Evolutionary conservation across 202 grass and related monocot genomes (phyloP), one percentile per base, ranked within the genome.

Genomic region (Schoenoplectus triqueter): DNA sequence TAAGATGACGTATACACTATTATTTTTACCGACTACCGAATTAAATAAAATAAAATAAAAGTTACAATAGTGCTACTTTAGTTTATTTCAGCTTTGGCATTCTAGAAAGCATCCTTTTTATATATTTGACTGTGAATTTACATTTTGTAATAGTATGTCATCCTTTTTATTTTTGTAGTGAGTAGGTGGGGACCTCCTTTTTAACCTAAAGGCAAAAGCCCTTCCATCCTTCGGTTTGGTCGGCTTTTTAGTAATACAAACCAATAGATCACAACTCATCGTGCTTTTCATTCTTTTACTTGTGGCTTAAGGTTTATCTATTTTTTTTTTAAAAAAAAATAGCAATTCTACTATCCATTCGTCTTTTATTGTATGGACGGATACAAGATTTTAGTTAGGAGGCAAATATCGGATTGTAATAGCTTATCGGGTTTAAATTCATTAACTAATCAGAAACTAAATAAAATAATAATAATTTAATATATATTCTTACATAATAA

Each of bases 101-200:
- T 78, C 21, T 39, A 9, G 13, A 69, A 69, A 45, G 13, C 66
- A 13, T 48, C n/a, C 40, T 42, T 22, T 44, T 60, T 22, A 15
- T 10, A 60, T 18, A 78, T 31, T 78, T 78, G 74, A 78, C 54
- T 78, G 7, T 1, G 3, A 44, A 60, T 42, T 78, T 41, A 57
- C 10, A 57, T 56, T 31, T 78, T n/a, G 52, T 56, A 78, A 60
- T 3, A 13, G 14, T 15, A 59, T 57, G 15, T 13, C n/a, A 42
- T 21, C 74, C 44, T 78, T 78, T 18, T 10, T 5, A 44, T 75
- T 78, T 41, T 57, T 77, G 31, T 59, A 57, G 72, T 75, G 1
- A 31, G 10, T 73, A 7, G 10, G 22, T 77, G 51, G 73, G 10
- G 11, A 57, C 18, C 52, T 57, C 2, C 6, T 59, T 59, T 60